Percentiles rank a stretch among this genome's conserved stretches.
Evolutionary conservation across 208 protist species (phyloP).

Genomic region (Jaenimonas drosophilae): DNA sequence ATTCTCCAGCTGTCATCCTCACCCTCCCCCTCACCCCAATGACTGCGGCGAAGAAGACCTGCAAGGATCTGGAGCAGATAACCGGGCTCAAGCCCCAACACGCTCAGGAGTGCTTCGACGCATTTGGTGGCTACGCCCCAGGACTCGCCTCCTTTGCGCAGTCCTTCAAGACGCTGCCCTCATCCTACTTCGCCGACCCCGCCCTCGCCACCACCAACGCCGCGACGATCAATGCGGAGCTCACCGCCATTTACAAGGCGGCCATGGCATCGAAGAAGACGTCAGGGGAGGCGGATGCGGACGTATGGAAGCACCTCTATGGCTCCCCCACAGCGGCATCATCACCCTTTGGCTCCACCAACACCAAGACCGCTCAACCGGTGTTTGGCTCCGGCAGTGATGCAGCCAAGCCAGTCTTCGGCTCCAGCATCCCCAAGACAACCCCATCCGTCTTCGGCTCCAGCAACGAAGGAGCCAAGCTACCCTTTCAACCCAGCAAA

Average conservation of each 20-base stretch:
- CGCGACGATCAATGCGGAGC: constrained; percentile 51
- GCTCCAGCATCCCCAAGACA: no score
- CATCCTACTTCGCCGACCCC: constrained; percentile 42
- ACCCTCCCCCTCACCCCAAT: not conserved
- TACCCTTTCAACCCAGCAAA: no score
- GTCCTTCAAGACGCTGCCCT: constrained; percentile 34
- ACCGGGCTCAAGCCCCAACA: constrained; percentile 46
- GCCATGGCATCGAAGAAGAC: constrained; percentile 42
- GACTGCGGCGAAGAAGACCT: constrained; percentile 9
- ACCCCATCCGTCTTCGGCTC: no score
- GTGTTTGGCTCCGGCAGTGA: no score
- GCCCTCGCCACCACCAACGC: constrained; percentile 20
- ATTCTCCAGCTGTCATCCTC: not conserved
- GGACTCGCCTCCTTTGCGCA: constrained; percentile 77
- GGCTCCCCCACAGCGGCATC: not conserved
- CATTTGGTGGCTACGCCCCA: constrained; percentile 39
- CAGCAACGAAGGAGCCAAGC: no score
- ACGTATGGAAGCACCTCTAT: constrained; percentile 44
- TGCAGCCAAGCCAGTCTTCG: no score
- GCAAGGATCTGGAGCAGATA: constrained; percentile 35
- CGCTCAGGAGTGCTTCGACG: constrained; percentile 53
- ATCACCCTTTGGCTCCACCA: not conserved
- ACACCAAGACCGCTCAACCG: not conserved
- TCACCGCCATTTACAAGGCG: constrained; percentile 43
- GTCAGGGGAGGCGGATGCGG: constrained; percentile 23